Evolutionary conservation across 2,329 filamentous ascomycete genomes (phyloP).

Genomic region (Fusarium bulbicola): DNA sequence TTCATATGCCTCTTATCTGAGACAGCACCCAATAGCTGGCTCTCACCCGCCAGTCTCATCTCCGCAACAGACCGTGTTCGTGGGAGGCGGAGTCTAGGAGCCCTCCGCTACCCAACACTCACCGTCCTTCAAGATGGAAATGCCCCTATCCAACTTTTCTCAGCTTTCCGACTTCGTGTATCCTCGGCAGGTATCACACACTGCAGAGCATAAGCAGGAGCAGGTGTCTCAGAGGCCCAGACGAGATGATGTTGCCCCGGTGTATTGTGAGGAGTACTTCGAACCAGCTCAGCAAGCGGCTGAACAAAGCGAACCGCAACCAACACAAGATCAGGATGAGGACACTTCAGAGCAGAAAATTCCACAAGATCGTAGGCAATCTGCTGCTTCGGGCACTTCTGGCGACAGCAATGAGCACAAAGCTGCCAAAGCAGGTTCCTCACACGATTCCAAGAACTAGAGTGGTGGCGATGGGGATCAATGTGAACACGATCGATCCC

Average conservation of each 20-base stretch:
- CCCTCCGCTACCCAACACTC: conserved; percentile 6
- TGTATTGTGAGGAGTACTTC: conserved; percentile 2
- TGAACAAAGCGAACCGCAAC: background rate
- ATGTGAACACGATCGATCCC: background rate
- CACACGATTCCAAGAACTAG: background rate
- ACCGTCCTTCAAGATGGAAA: background rate
- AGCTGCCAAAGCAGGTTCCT: no score
- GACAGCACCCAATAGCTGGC: background rate
- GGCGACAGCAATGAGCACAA: background rate
- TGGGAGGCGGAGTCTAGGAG: conserved; percentile 19
- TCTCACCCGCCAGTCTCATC: background rate
- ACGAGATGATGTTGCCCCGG: background rate
- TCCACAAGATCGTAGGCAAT: background rate
- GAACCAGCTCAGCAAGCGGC: background rate
- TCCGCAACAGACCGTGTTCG: background rate
- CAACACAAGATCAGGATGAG: background rate
- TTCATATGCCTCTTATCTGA: background rate
- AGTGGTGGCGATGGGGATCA: background rate
- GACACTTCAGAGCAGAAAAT: background rate
- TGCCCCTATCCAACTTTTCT: background rate
- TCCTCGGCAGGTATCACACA: background rate
- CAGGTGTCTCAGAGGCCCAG: background rate
- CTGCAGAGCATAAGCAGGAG: background rate
- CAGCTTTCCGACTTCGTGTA: background rate
- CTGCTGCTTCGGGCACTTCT: background rate